Conservation (phyloP, 2,329 filamentous ascomycete genomes). For the Alternaria gansuensis region DNA sequence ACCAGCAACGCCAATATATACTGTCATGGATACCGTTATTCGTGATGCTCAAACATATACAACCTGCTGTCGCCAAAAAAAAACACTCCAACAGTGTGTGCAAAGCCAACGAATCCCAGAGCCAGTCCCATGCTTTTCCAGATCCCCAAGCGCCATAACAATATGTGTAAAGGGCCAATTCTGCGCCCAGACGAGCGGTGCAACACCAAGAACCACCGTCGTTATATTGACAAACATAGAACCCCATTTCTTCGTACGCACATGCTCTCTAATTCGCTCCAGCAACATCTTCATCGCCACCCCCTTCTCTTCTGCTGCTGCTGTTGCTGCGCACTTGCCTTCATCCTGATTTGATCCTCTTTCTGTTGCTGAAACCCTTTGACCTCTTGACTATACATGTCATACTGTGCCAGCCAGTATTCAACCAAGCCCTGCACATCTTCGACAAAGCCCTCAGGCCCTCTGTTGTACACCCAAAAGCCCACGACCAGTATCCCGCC, state of each 20-base stretch:
- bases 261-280: not conserved
- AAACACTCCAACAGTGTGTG: not conserved
- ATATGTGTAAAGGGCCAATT: not conserved
- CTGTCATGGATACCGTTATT: conserved; percentile 15
- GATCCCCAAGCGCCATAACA: conserved; percentile 6
- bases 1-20: not conserved
- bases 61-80: not conserved
- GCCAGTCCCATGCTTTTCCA: not conserved
- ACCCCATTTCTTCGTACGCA: not conserved
- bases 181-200: not conserved
- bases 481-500: conserved; percentile 63
- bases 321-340: conserved; percentile 29
- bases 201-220: not conserved
- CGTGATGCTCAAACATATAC: conserved; percentile 11
- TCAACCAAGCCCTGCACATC: conserved; percentile 60
- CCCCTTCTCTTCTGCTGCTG: conserved; percentile 26
- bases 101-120: not conserved
- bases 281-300: conserved; percentile 19
- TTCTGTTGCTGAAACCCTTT: conserved; percentile 37
- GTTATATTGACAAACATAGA: conserved; percentile 1
- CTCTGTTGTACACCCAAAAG: conserved; percentile 67
- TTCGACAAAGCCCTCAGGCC: conserved; percentile 69
- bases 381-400: conserved; percentile 46
- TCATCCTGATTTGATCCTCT: conserved; percentile 38
- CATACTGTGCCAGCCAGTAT: conserved; percentile 53